Conservation (phyloP, 768 basidiomycete species). For the Crepidotus variabilis region DNA sequence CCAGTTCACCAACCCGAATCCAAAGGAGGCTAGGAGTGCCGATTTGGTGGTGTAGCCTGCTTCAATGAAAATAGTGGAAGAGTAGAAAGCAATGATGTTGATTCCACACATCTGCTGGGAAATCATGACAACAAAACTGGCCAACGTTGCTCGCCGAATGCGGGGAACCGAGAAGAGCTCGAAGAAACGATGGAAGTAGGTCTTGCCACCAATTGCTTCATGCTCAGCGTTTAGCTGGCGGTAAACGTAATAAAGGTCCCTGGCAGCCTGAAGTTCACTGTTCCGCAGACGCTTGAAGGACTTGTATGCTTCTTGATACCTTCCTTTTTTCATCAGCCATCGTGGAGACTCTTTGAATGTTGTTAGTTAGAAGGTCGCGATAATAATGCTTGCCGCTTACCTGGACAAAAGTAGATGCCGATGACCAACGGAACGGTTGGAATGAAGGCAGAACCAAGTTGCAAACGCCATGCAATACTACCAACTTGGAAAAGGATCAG, state of each 20-base stretch:
- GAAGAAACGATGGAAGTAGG: constrained; percentile 42
- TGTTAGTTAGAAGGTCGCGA: background rate
- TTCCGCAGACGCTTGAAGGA: constrained; percentile 67
- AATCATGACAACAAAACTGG: constrained; percentile 56
- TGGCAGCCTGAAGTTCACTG: constrained; percentile 70
- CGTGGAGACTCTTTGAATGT: constrained; percentile 61
- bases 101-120: constrained; percentile 84
- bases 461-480: constrained; percentile 72
- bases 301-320: constrained; percentile 63
- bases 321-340: constrained; percentile 80
- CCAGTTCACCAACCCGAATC: constrained; percentile 67
- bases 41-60: constrained; percentile 52
- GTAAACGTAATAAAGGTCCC: constrained; percentile 77
- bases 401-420: constrained; percentile 54
- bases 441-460: constrained; percentile 68
- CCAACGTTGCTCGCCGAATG: constrained; percentile 45
- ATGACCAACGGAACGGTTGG: constrained; percentile 48
- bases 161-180: constrained; percentile 79
- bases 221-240: constrained; percentile 65
- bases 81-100: constrained; percentile 80
- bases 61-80: constrained; percentile 64
- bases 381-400: constrained; percentile 18
- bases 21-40: constrained; percentile 64
- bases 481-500: constrained; percentile 57
- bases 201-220: constrained; percentile 50